These are phyloP conservation scores for Ophiostoma piceae DNA, from an alignment of 2,329 filamentous ascomycete species.

Conservation along the genomic window DNA sequence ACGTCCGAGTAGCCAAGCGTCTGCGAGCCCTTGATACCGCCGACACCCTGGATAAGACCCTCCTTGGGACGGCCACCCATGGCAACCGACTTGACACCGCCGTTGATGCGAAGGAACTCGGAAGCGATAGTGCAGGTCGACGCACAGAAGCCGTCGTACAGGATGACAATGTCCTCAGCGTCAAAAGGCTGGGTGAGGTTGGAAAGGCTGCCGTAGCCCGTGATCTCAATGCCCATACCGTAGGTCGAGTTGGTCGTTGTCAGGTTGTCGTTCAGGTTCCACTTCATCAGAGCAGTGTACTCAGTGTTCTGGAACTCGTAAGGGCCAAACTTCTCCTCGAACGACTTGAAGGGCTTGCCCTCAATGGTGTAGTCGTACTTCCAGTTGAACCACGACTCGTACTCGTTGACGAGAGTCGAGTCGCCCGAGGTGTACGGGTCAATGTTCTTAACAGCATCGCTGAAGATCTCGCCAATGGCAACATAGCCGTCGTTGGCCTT, in stretches of 20 bases:
- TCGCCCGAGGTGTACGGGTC: conserved; percentile 44
- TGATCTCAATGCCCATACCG: conserved; percentile 42
- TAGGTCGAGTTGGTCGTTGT: conserved; percentile 38
- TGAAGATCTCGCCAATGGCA: conserved; percentile 41
- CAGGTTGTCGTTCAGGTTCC: conserved; percentile 44
- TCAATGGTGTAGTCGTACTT: conserved; percentile 47
- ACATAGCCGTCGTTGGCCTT: conserved; percentile 36
- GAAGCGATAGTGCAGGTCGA: conserved; percentile 34
- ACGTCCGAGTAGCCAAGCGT: conserved; percentile 17
- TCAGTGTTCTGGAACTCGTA: conserved; percentile 44
- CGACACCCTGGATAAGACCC: conserved; percentile 55
- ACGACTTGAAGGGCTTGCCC: conserved; percentile 46
- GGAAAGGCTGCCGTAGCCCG: conserved; percentile 44
- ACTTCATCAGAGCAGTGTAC: conserved; percentile 50
- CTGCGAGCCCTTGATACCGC: conserved; percentile 57
- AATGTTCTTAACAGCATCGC: conserved; percentile 40
- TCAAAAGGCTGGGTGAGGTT: conserved; percentile 50
- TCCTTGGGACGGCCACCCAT: conserved; percentile 56
- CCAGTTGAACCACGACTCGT: conserved; percentile 41
- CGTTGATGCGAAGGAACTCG: conserved; percentile 32
- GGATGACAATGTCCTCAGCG: conserved; percentile 53
- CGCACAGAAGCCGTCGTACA: conserved; percentile 40
- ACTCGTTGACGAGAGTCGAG: conserved; percentile 18
- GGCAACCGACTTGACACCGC: conserved; percentile 51
- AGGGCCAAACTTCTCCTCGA: conserved; percentile 42